Percentiles rank a stretch among this genome's conserved stretches.
Evolutionary conservation across 1,284 basidiomycete genomes (phyloP).

Genomic region (Sanghuangporus baumii): DNA sequence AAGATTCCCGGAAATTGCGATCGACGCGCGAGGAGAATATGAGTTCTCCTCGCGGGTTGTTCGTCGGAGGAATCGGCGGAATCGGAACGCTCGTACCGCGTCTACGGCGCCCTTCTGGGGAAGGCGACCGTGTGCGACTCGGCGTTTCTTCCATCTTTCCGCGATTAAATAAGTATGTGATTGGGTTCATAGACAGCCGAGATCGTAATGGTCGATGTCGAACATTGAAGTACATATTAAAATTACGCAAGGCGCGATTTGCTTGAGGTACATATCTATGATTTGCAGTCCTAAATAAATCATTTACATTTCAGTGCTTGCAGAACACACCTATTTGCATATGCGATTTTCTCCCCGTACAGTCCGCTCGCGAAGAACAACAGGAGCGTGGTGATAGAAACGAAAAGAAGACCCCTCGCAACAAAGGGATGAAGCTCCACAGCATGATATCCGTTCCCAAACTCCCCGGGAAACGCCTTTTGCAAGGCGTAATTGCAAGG

Average conservation of each 20-base stretch:
- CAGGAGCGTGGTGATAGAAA: constrained; percentile 83
- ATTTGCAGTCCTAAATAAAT: constrained; percentile 18
- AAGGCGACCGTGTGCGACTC: constrained; percentile 23
- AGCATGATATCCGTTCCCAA: constrained; percentile 34
- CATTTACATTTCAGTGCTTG: constrained; percentile 8
- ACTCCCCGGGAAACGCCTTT: constrained; percentile 44
- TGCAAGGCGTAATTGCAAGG: constrained; percentile 52
- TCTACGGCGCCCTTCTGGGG: constrained; percentile 32
- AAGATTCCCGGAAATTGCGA: constrained; percentile 79
- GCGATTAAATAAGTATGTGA: constrained; percentile 60
- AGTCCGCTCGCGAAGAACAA: constrained; percentile 97
- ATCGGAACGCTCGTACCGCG: constrained; percentile 44
- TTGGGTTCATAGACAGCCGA: constrained; percentile 58
- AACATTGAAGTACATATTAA: constrained; percentile 98
- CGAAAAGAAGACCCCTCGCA: constrained; percentile 72
- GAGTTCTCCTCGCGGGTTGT: constrained; percentile 91
- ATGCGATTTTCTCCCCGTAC: constrained; percentile 94
- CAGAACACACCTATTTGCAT: constrained; percentile 81
- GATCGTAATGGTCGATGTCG: constrained; percentile 65
- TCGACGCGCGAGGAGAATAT: constrained; percentile 92
- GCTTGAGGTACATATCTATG: constrained; percentile 93
- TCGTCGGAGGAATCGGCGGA: constrained; percentile 81
- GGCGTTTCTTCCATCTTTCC: constrained; percentile 28
- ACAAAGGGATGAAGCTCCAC: constrained; percentile 62
- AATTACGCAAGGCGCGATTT: constrained; percentile 83